Evolutionary conservation across 202 grass and related monocot genomes (phyloP), one percentile per base, ranked within the genome.

Genomic region (Musa balbisiana): DNA sequence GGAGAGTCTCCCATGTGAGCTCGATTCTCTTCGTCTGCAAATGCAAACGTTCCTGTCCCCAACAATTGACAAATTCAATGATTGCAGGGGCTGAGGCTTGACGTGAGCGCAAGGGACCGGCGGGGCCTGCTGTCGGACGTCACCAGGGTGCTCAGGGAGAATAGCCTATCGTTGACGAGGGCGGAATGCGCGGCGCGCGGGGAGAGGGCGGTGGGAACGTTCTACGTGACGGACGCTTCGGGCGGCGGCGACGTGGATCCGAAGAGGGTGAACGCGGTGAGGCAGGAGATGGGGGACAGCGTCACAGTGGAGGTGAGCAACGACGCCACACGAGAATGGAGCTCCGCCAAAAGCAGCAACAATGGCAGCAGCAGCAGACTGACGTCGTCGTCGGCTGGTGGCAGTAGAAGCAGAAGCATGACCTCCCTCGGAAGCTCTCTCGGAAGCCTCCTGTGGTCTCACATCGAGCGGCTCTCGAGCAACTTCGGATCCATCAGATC

Each of bases 391-490:
- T 2, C 54, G 20, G 15, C 70, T 2, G 2, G 67, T 0, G 10
- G 51, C 14, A 65, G 10, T 2, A 79, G 33, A 67, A 23, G 20
- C 4, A 56, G 50, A 16, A 81, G 19, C 80, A 82, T 54, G 72
- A 83, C 16, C 72, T 74, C 29, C 54, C 77, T 10, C 79, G 80
- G 49, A 25, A 26, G 62, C 6, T 84, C 87, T 3, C 75, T 93
- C 3, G 91, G 85, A 9, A 93, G 80, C 64, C 81, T 90, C 22
- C 78, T 90, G 29, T 89, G 90, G 87, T 84, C 91, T 55, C 85
- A 87, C 27, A 81, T 92, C 75, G 85, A 76, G 72, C 89, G 85
- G 83, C 71, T 93, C 63, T 92, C 87, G 1, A 78, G 70, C 80
- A 89, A 86, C 82, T 85, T 89, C n/a, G 76, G 81, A 55, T 50